phyloP scores from a whole-genome alignment of 2,329 filamentous ascomycete species.

The Phialophora expanda region DNA sequence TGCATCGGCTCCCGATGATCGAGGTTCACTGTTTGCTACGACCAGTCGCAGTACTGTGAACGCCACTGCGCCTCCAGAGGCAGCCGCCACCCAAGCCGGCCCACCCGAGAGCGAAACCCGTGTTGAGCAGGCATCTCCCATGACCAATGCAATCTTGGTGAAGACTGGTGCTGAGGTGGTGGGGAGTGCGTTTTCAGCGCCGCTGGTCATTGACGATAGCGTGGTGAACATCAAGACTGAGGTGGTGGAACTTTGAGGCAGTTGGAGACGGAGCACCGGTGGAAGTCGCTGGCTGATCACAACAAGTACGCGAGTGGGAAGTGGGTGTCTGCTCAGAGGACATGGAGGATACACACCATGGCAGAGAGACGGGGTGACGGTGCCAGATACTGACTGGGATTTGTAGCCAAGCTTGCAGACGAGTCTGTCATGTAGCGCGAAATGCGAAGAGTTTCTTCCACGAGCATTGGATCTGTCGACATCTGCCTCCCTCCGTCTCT shows the following conservation, averaged over 20 bases:
- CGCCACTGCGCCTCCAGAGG: neutral
- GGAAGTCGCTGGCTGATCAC: neutral
- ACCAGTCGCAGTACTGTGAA: neutral
- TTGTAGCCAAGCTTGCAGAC: neutral
- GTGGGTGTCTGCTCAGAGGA: neutral
- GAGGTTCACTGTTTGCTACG: neutral
- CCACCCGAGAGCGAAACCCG: neutral
- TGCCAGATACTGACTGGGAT: neutral
- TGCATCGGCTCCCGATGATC: neutral
- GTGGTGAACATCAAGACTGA: conserved; percentile 13
- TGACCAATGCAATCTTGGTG: neutral
- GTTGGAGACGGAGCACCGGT: neutral
- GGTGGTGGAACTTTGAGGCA: neutral
- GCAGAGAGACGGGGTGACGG: neutral
- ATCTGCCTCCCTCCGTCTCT: too few species aligned
- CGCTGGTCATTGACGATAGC: neutral
- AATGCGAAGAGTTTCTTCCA: neutral
- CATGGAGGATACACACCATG: neutral
- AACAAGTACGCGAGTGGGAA: neutral
- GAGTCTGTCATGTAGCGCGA: neutral
- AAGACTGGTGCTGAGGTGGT: conserved; percentile 19
- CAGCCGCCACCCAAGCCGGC: neutral
- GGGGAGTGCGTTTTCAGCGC: neutral
- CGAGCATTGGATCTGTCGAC: neutral
- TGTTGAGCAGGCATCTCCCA: neutral